Evolutionary conservation across 306 rosid genomes (phyloP), one percentile per base, ranked within the genome.

Genomic region (Sphenostylis stenocarpa): DNA sequence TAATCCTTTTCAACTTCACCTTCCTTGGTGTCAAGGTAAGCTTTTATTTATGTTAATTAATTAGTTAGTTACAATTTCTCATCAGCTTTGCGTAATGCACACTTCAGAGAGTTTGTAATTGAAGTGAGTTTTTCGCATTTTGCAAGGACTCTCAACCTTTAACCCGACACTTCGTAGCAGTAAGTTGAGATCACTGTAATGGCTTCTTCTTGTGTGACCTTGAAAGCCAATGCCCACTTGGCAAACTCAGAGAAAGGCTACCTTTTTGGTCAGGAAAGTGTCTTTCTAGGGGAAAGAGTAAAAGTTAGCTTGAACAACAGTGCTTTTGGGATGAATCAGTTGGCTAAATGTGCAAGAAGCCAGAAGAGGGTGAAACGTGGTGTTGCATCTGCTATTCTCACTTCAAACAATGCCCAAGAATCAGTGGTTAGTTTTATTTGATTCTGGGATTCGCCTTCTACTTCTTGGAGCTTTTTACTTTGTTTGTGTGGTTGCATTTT

Each of bases 241-340:
- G 64, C 71, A 48, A 80, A 66, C 47, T 57, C 84, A 29, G 78
- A 51, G 56, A 70, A 76, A 78, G 74, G 77, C 12, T 73, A 76
- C 48, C 43, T 85, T 57, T 79, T 83, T 78, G 61, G 43, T 75
- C 84, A 62, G 16, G 85, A 71, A 2, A 78, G 71, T 84, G 86
- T 84, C 58, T 77, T 90, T 81, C 77, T 29, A 20, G 98, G 98
- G 6, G 90, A 85, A 76, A 88, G 83, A 79, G 39, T 90, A 57
- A 84, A 82, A 67, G 87, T 80, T 68, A 77, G 91, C 79, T 49
- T 82, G 3, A 76, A 77, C 36, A 80, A 77, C 41, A 80, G 38
- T 75, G 21, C 31, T 17, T 78, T 82, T 81, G 64, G 56, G 6
- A 13, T 12, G 53, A 85, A 74, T 61, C 85, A 57, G 55, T 55